phyloP scores from a whole-genome alignment of 805 yeast species.

The Ogataea pignaliae region DNA sequence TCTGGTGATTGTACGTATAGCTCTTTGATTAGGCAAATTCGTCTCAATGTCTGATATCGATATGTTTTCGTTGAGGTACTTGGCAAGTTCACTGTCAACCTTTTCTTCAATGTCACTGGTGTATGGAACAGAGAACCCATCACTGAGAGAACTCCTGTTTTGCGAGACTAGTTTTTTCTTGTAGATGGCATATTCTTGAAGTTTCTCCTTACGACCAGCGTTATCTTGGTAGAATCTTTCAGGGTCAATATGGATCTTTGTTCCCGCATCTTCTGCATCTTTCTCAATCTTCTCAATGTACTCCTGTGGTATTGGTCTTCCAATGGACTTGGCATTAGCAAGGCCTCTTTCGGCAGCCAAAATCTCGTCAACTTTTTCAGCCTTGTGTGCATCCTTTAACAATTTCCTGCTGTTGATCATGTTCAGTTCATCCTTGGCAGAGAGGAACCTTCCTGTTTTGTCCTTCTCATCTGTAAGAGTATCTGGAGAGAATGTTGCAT shows the following conservation, averaged over 20 bases:
- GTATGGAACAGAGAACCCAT: constrained; percentile 46
- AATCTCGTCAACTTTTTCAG: constrained; percentile 49
- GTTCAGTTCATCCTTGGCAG: constrained; percentile 17
- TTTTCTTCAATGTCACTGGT: constrained; percentile 65
- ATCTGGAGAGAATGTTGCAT: constrained; percentile 32
- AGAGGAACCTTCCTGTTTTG: constrained; percentile 8
- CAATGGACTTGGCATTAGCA: constrained; percentile 47
- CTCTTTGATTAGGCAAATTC: constrained; percentile 49
- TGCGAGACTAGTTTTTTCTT: constrained; percentile 59
- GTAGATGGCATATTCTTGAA: constrained; percentile 55
- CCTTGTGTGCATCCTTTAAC: constrained; percentile 43
- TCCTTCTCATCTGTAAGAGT: constrained; percentile 6
- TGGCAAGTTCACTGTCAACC: constrained; percentile 57
- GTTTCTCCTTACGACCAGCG: constrained; percentile 42
- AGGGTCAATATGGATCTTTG: constrained; percentile 39
- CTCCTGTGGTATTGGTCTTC: constrained; percentile 30
- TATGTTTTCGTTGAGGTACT: constrained; percentile 46
- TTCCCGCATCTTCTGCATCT: constrained; percentile 33
- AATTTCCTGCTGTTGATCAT: constrained; percentile 22
- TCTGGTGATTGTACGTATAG: constrained; percentile 65
- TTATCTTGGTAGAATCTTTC: constrained; percentile 49
- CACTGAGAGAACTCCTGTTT: constrained; percentile 32
- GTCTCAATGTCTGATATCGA: constrained; percentile 52
- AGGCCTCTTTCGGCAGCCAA: constrained; percentile 57
- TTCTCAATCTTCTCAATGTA: constrained; percentile 26